A percentile compares a stretch with the other conserved stretches of the same genome.
Evolutionary conservation across 1,284 basidiomycete genomes (phyloP).

Genomic region (Trametes sp.): DNA sequence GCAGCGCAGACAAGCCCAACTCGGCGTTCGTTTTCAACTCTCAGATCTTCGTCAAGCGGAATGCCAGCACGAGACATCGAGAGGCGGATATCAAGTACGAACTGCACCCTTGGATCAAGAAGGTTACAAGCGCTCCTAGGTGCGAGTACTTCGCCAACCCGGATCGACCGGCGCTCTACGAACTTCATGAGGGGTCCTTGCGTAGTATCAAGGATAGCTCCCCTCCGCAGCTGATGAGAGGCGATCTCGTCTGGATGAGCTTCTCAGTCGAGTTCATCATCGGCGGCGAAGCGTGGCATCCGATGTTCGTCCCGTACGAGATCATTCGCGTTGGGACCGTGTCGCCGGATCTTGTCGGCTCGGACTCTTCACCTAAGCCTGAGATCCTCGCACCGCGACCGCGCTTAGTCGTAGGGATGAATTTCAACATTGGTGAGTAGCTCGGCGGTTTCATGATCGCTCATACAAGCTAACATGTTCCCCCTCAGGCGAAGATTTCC

Average conservation of each 20-base stretch:
- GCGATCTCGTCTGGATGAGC: conserved; percentile 10
- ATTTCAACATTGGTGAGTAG: background rate
- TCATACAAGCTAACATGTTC: background rate
- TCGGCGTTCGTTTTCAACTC: background rate
- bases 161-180: background rate
- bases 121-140: background rate
- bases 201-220: background rate
- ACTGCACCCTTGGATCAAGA: background rate
- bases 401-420: background rate
- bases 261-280: conserved; percentile 4
- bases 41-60: conserved; percentile 4
- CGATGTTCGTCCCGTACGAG: background rate
- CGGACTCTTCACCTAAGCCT: background rate
- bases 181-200: background rate
- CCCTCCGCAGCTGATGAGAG: background rate
- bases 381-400: background rate
- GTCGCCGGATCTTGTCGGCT: background rate
- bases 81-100: background rate
- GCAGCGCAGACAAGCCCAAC: too few species aligned
- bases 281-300: background rate
- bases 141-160: conserved; percentile 1
- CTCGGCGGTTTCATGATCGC: background rate
- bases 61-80: background rate
- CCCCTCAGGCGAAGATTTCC: background rate
- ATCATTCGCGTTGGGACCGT: background rate